Percentiles rank a stretch among this genome's conserved stretches.
These are phyloP conservation scores for Magnaporthiopsis rhizophila DNA, from an alignment of 2,329 filamentous ascomycete species.

Conservation along the genomic window DNA sequence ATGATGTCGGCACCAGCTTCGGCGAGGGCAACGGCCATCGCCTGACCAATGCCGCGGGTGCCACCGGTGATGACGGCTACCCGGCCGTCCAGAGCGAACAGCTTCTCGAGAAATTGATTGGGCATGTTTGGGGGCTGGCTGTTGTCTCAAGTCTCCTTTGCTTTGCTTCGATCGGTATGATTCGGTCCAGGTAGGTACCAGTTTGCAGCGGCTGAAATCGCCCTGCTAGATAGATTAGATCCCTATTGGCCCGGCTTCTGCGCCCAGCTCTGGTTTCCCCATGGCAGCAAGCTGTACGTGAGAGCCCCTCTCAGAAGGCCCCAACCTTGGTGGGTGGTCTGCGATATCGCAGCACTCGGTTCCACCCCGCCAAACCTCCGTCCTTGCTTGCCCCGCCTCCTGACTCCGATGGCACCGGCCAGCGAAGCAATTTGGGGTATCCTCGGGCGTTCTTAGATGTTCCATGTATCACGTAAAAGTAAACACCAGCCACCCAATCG, in stretches of 20 bases:
- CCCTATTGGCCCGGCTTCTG: background rate
- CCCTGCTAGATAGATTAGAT: background rate
- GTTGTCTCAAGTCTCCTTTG: background rate
- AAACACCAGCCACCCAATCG: too few relatives aligned
- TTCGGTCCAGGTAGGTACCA: background rate
- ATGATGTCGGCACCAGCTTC: slow-evolving; percentile 11
- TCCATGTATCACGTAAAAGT: too few relatives aligned
- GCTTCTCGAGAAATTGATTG: slow-evolving; percentile 3
- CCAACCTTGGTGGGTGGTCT: background rate
- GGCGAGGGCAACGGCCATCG: slow-evolving; percentile 10
- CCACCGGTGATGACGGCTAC: slow-evolving; percentile 10
- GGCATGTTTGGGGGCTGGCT: background rate
- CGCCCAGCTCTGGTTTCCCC: too few relatives aligned
- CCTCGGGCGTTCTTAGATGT: too few relatives aligned
- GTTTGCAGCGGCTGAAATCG: too few relatives aligned
- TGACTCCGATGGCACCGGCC: too few relatives aligned
- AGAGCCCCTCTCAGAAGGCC: too few relatives aligned
- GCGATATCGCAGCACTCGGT: background rate
- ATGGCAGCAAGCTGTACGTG: too few relatives aligned
- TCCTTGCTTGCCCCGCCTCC: background rate
- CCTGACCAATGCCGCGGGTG: slow-evolving; percentile 10
- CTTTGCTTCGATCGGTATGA: background rate
- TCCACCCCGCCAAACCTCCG: background rate
- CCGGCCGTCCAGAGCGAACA: slow-evolving; percentile 8
- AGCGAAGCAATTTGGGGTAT: too few relatives aligned